These are phyloP conservation scores for Starmerella sirachaensis DNA, from an alignment of 805 yeast genomes.

Conservation along the genomic window DNA sequence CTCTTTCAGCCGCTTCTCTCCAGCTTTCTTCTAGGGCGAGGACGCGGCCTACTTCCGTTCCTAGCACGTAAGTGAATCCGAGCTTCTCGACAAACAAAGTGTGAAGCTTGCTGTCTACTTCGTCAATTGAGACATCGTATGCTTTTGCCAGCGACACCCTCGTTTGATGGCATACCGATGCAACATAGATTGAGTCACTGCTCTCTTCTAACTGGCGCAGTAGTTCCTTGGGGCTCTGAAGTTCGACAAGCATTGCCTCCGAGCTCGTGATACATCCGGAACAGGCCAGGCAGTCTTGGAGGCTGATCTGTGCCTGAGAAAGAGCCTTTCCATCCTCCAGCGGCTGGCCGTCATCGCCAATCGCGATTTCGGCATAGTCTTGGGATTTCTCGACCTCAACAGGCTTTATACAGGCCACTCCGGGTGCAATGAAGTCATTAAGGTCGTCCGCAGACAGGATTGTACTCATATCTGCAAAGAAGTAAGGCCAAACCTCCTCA, in stretches of 20 bases:
- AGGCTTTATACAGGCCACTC: slow-evolving; percentile 90
- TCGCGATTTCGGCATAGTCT: slow-evolving; percentile 42
- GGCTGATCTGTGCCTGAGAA: slow-evolving; percentile 64
- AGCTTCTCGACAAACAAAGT: slow-evolving; percentile 47
- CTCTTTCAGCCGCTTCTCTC: slow-evolving; percentile 30
- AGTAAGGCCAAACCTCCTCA: too few species aligned
- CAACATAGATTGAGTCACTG: slow-evolving; percentile 41
- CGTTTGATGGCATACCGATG: slow-evolving; percentile 75
- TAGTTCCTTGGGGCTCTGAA: slow-evolving; percentile 77
- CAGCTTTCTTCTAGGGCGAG: slow-evolving; percentile 44
- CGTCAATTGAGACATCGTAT: slow-evolving; percentile 38
- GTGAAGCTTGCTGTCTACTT: slow-evolving; percentile 50
- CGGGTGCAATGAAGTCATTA: slow-evolving; percentile 92
- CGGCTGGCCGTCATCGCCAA: slow-evolving; percentile 47
- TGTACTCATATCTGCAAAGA: slow-evolving; percentile 11
- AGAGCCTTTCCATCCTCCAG: slow-evolving; percentile 53
- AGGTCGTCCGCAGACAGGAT: slow-evolving; percentile 54
- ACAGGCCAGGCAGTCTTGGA: slow-evolving; percentile 92
- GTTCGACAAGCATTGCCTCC: slow-evolving; percentile 84
- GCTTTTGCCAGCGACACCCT: slow-evolving; percentile 73
- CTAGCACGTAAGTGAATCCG: slow-evolving; percentile 65
- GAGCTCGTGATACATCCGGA: slow-evolving; percentile 95
- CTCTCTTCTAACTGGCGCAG: slow-evolving; percentile 41
- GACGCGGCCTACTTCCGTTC: slow-evolving; percentile 71
- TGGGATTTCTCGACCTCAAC: slow-evolving; percentile 36